phyloP scores from a whole-genome alignment of 2,329 filamentous ascomycete species.

The Penicillium expansum region DNA sequence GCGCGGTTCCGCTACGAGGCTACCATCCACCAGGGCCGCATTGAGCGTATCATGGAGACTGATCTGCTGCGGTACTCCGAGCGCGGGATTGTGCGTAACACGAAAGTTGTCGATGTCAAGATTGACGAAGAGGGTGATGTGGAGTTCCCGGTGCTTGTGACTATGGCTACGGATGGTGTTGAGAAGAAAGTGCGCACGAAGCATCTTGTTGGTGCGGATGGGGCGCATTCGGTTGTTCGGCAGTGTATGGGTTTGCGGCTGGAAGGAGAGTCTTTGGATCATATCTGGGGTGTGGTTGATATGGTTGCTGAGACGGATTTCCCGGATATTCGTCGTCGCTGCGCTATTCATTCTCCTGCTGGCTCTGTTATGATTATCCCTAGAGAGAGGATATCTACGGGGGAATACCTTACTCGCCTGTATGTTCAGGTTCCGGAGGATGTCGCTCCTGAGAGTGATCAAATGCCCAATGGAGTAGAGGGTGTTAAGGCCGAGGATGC shows the following conservation, averaged over 20 bases:
- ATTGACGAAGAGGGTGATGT: constrained; percentile 51
- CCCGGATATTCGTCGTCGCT: constrained; percentile 76
- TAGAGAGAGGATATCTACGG: constrained; percentile 57
- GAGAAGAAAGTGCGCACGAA: constrained; percentile 55
- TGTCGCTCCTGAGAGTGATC: constrained; percentile 22
- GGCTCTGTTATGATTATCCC: constrained; percentile 79
- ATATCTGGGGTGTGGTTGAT: constrained; percentile 76
- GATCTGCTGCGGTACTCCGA: constrained; percentile 63
- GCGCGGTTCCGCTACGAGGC: constrained; percentile 69
- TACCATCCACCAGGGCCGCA: constrained; percentile 67
- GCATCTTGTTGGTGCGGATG: constrained; percentile 70
- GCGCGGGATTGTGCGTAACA: constrained; percentile 58
- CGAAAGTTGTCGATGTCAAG: constrained; percentile 60
- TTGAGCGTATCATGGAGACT: constrained; percentile 66
- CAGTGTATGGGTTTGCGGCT: constrained; percentile 51
- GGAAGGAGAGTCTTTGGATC: constrained; percentile 65
- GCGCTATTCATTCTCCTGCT: constrained; percentile 68
- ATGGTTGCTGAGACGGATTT: constrained; percentile 70
- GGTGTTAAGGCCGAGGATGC: constrained; percentile 61
- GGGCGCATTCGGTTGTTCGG: constrained; percentile 66
- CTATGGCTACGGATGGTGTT: constrained; percentile 26
- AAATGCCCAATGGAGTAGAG: constrained; percentile 36
- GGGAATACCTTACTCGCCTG: constrained; percentile 67
- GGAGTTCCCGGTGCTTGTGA: constrained; percentile 35
- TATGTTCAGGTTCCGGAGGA: constrained; percentile 49